These are phyloP conservation scores for Trichosporon inkin DNA, from an alignment of 1,284 basidiomycete species.

Conservation along the genomic window DNA sequence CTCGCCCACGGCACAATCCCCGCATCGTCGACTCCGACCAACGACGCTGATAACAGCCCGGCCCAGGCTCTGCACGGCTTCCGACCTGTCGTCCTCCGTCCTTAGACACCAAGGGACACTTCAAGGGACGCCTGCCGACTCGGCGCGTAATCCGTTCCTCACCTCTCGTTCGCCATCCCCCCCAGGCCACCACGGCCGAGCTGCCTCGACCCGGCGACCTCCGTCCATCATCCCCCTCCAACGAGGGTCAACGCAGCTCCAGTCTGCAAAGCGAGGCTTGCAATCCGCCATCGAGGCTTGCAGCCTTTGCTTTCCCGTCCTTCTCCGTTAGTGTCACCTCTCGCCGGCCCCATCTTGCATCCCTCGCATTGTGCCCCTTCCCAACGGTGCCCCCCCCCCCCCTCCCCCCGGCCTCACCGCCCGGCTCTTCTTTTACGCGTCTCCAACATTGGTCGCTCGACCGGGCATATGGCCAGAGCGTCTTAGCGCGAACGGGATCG, in stretches of 20 bases:
- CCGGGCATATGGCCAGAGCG: neutral
- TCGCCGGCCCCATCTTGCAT: neutral
- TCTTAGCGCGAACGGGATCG: neutral
- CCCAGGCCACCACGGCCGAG: too few relatives aligned
- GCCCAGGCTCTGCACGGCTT: too few relatives aligned
- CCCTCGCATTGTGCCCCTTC: neutral
- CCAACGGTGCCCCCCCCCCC: neutral
- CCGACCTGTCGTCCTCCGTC: too few relatives aligned
- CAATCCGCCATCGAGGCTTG: neutral
- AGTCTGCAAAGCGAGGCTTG: slow-evolving; percentile 3
- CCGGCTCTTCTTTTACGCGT: neutral
- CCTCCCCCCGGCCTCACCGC: too few relatives aligned
- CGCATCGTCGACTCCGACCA: too few relatives aligned
- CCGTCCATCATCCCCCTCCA: neutral
- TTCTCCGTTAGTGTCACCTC: neutral
- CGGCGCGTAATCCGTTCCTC: too few relatives aligned
- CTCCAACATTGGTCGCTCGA: neutral
- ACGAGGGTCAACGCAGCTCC: slow-evolving; percentile 1
- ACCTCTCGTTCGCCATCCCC: too few relatives aligned
- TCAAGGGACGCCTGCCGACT: too few relatives aligned
- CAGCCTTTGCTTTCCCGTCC: slow-evolving; percentile 1
- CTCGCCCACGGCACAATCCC: too few relatives aligned
- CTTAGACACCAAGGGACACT: too few relatives aligned
- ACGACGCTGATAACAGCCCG: too few relatives aligned
- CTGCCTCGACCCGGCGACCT: too few relatives aligned